phyloP scores from a whole-genome alignment of 2,329 filamentous ascomycete genomes.

The Didymosphaeria variabile region DNA sequence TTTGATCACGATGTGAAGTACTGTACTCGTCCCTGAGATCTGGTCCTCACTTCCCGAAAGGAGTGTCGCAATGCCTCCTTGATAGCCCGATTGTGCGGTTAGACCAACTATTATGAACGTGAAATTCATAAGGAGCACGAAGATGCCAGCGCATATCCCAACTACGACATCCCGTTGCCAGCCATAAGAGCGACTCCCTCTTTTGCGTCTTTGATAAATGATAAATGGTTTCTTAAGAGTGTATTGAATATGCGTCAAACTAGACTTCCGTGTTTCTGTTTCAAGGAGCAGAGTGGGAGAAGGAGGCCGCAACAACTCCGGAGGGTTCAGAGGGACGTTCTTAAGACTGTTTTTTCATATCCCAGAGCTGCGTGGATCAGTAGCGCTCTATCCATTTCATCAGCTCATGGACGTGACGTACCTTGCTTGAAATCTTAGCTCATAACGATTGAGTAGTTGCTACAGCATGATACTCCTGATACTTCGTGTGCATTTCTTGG shows the following conservation, averaged over 20 bases:
- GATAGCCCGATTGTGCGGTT: background rate
- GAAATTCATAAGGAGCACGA: background rate
- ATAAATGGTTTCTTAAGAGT: background rate
- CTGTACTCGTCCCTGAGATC: background rate
- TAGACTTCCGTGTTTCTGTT: background rate
- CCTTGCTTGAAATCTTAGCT: background rate
- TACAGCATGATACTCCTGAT: background rate
- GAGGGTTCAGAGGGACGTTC: background rate
- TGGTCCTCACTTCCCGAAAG: background rate
- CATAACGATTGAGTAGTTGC: background rate
- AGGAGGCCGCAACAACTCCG: background rate
- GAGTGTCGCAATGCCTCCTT: background rate
- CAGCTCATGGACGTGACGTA: no score
- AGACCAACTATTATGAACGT: background rate
- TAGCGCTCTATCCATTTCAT: no score
- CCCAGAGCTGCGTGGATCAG: no score
- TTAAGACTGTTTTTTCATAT: no score
- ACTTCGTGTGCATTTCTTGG: no score
- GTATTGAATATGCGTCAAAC: background rate
- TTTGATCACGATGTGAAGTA: conserved; percentile 47
- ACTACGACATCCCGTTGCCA: background rate
- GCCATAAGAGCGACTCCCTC: background rate
- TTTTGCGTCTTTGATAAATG: background rate
- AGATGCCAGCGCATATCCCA: background rate
- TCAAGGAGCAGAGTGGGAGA: background rate